Base-by-base conservation (phyloP, 2,329 filamentous ascomycete genomes). In the Sphaceloma murrayae region DNA sequence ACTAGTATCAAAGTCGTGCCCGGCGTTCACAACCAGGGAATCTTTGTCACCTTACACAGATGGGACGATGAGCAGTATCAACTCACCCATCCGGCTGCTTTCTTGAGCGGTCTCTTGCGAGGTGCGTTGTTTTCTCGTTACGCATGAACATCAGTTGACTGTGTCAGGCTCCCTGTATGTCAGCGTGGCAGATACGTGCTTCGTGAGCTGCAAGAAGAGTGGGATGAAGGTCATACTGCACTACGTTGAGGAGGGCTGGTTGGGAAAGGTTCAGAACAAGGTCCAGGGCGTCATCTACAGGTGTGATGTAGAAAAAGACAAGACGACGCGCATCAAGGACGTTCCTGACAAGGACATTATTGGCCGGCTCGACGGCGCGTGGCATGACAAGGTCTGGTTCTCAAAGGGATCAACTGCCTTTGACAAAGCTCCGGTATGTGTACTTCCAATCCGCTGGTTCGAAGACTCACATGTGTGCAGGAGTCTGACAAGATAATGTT, bases 241-340 rank as follows among this genome's bases (percentile, higher is more conserved):
- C 56, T 98, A 98, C 61, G 69, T 88, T 45, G 89, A 96, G 57
- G 89, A 96, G 55, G 87, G 88, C 39, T 98, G 91, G 88, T 73
- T 96, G 21, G 85, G 88, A 34, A 85, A 85, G 52, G 77, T 85
- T 14, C 89, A 93, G 54, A 94, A 96, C 64, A 87, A 82, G 58
- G 82, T 98, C 26, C 79, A 93, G 49, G 91, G 91, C 13, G 78
- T 95, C 45, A 74, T 96, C 45, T 98, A 94, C 72, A 81, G 75
- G 39, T 57, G 55, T 31, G 83, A 94, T 56, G 83, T 87, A 0
- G 77, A 85, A 16, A 89, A 88, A 47, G 89, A 96, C 61, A 77
- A 76, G 59, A 85, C 81, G 62, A 78, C 68, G 4, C 80, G 75
- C 54, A 80, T 95, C 55, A 86, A 82, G 65, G 88, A 95, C 49